These are phyloP conservation scores for Seminavis robusta DNA, from an alignment of 108 stramenopile genomes.

Conservation along the genomic window DNA sequence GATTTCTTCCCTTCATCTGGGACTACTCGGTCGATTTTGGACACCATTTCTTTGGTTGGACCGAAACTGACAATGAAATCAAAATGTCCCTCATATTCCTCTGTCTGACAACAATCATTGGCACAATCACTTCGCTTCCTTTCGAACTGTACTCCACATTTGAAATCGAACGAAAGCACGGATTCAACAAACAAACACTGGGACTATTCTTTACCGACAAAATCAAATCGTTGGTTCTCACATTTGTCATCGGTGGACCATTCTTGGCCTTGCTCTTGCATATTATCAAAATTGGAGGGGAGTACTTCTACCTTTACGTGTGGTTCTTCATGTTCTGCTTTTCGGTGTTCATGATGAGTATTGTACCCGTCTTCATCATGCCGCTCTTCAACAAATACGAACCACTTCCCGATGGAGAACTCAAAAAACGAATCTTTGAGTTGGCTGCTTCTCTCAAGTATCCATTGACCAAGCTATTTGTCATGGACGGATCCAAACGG, in stretches of 20 bases:
- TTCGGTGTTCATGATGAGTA: constrained; percentile 88
- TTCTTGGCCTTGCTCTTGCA: constrained; percentile 79
- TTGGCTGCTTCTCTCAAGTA: constrained; percentile 87
- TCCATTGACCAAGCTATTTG: constrained; percentile 96
- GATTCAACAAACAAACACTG: constrained; percentile 96
- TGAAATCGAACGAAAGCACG: constrained; percentile 93
- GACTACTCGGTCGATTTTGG: constrained; percentile 46
- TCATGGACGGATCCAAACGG: constrained; percentile 97
- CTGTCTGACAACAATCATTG: constrained; percentile 58
- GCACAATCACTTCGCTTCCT: constrained; percentile 78
- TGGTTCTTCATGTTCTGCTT: constrained; percentile 92
- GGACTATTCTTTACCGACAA: constrained; percentile 91
- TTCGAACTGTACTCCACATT: constrained; percentile 90
- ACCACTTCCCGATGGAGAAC: constrained; percentile 82
- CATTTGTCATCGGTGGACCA: constrained; percentile 85
- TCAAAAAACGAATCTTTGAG: constrained; percentile 87
- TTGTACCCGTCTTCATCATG: constrained; percentile 94
- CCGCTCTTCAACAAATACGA: constrained; percentile 99
- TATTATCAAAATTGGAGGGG: constrained; percentile 85
- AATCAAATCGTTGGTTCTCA: constrained; percentile 79
- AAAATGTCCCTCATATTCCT: constrained; percentile 84
- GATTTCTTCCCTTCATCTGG: constrained; percentile 84
- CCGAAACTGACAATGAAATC: constrained; percentile 65
- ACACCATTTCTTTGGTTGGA: constrained; percentile 46
- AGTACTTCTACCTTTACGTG: constrained; percentile 91